Base-by-base conservation (phyloP, 2,329 filamentous ascomycete genomes). In the Paracorniculantispora psalliotae region DNA sequence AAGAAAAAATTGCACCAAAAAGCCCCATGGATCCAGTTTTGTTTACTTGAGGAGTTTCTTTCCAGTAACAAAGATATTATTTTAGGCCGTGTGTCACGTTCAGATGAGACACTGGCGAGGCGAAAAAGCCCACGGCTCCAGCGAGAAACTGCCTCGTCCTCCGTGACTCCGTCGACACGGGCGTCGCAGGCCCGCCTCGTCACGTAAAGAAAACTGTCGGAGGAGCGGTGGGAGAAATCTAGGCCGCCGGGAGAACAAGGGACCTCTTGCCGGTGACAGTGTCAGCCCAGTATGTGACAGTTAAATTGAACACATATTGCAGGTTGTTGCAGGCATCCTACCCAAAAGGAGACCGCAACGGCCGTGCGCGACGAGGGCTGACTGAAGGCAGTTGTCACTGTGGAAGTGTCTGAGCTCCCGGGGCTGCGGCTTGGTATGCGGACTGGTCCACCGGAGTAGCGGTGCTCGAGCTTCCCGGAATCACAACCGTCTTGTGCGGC, bases 361-460 rank as follows among this genome's bases (percentile, higher is more conserved):
- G 28, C 54, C 54, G 54, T 57, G 54, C 54, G 54, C 46, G 19
- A 28, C 44, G 54, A 57, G 46, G 54, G 46, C 54, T 57, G 54
- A 50, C 54, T 21, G 15, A 41, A 41, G 13, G 10, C 33, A 50
- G 30, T 43, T 50, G 53, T 39, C 43, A 57, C 13, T 41, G 28
- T 49, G 44, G 39, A 30, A 50, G 33, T 13, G 46, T 50, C 54
- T 57, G 54, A 57, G 46, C 54, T 35, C 52, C 35, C 54, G 25
- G 35, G 46, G 54, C 54, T 41, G 44, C 54, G 54, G 53, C 41
- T 47, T 56, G 53, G 41, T 55, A 47, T n/a, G n/a, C 52, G 43
- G 44, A 12, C 33, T 57, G 46, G 35, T 57, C 54, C 54, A 49
- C 35, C 28, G 17, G n/a, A n/a, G n/a, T 8, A 41, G 37, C 25